These are phyloP conservation scores for Sphaerulina vaccinii DNA, from an alignment of 2,329 filamentous ascomycete species.

Conservation along the genomic window DNA sequence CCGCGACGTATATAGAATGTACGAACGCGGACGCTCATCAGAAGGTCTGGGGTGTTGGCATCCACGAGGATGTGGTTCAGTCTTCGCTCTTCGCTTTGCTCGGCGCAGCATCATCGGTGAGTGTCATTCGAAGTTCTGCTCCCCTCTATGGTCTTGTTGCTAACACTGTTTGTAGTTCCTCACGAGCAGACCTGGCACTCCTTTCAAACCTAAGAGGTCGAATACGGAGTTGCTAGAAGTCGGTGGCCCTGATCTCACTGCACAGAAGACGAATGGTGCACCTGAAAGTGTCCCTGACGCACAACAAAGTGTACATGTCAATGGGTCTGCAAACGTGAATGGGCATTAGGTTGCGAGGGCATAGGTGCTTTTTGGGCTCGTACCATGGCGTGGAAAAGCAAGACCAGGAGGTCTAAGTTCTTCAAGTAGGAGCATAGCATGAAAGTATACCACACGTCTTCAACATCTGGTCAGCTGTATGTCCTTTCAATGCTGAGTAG, in stretches of 20 bases:
- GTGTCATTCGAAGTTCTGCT: conserved; percentile 42
- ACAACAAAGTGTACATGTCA: conserved; percentile 10
- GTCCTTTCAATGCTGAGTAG: too few species aligned
- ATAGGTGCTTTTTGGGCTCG: background rate
- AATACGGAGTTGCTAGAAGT: conserved; percentile 44
- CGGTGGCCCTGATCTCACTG: conserved; percentile 21
- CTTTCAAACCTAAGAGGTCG: conserved; percentile 59
- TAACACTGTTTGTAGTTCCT: conserved; percentile 56
- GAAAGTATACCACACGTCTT: too few species aligned
- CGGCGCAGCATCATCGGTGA: conserved; percentile 80
- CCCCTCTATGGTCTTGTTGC: background rate
- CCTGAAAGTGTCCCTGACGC: conserved; percentile 35
- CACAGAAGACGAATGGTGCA: conserved; percentile 34
- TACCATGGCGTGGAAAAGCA: background rate
- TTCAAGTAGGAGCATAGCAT: too few species aligned
- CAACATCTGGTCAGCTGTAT: too few species aligned
- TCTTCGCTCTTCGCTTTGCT: conserved; percentile 83
- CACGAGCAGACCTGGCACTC: conserved; percentile 66
- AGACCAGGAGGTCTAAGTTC: background rate
- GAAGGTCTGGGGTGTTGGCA: conserved; percentile 85
- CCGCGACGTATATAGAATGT: conserved; percentile 94
- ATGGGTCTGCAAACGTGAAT: background rate
- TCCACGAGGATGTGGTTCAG: conserved; percentile 90
- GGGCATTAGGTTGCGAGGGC: background rate
- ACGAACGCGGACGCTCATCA: conserved; percentile 64